Conservation (phyloP, 106 monocot species). For the Acanthochlamys bracteata region DNA sequence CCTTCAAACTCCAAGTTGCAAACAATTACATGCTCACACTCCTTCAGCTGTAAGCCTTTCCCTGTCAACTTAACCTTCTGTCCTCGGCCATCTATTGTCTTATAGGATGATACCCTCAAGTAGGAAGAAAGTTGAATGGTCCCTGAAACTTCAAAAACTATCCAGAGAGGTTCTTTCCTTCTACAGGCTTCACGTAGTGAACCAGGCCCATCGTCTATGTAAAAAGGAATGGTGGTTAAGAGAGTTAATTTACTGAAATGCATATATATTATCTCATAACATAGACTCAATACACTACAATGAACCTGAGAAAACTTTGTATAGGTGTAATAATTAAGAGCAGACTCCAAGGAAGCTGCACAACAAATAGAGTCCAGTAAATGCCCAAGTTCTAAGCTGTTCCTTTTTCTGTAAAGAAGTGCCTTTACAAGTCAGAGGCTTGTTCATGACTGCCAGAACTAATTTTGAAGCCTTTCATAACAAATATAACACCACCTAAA, state of each 20-base stretch:
- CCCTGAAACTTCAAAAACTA: conserved; percentile 87
- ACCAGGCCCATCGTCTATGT: conserved; percentile 71
- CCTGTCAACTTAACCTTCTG: conserved; percentile 62
- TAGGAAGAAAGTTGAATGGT: conserved; percentile 53
- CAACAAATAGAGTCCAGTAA: neutral
- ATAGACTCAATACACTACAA: neutral
- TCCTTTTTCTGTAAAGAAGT: no score
- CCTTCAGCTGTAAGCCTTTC: conserved; percentile 65
- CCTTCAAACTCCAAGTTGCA: conserved; percentile 82
- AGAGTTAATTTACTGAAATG: neutral
- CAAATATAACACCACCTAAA: no score
- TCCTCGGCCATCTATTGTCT: conserved; percentile 89
- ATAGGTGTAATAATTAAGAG: neutral
- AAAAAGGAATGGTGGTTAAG: neutral
- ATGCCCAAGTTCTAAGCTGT: neutral
- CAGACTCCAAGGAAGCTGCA: neutral
- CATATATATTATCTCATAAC: neutral
- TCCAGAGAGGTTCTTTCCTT: conserved; percentile 71
- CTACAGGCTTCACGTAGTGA: conserved; percentile 85
- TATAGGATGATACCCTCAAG: conserved; percentile 67
- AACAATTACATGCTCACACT: conserved; percentile 81
- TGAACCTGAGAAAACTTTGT: neutral
- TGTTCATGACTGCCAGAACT: no score
- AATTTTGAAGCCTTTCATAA: no score
- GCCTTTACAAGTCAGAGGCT: no score